Percentiles rank a stretch among this genome's conserved stretches.
Evolutionary conservation across 2,329 filamentous ascomycete genomes (phyloP).

Genomic region (Davidsoniella australis): DNA sequence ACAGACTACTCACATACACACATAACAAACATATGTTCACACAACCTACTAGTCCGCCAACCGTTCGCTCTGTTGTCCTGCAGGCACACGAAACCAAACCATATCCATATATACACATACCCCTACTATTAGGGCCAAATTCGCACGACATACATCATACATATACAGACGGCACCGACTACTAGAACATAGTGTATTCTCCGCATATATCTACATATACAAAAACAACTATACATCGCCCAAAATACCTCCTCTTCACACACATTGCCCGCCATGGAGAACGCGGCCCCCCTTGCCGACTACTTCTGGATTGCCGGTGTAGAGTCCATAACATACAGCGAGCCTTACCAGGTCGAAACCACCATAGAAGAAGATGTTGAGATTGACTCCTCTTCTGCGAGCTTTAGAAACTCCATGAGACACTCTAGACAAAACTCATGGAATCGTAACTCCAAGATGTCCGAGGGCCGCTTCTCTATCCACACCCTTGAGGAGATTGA

Average conservation of each 20-base stretch:
- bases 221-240: background rate
- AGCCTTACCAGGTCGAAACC: conserved; percentile 29
- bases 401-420: conserved; percentile 27
- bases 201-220: too few relatives aligned
- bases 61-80: too few relatives aligned
- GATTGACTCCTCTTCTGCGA: conserved; percentile 18
- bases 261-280: conserved; percentile 30
- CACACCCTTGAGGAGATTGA: conserved; percentile 41
- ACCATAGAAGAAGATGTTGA: conserved; percentile 49
- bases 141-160: too few relatives aligned
- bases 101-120: too few relatives aligned
- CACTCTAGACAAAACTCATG: conserved; percentile 46
- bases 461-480: conserved; percentile 34
- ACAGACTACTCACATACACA: too few relatives aligned
- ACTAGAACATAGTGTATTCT: too few relatives aligned
- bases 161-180: too few relatives aligned
- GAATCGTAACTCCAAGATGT: conserved; percentile 39
- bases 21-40: too few relatives aligned
- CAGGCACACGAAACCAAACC: too few relatives aligned
- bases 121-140: too few relatives aligned
- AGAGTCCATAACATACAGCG: conserved; percentile 49
- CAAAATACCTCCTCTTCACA: background rate
- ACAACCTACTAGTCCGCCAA: too few relatives aligned
- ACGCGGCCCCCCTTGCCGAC: conserved; percentile 49
- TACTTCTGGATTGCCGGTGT: conserved; percentile 64